Evolutionary conservation across 2,329 filamentous ascomycete species (phyloP), one percentile per base, ranked within the genome.

Genomic region (Ophiostoma perfectum): DNA sequence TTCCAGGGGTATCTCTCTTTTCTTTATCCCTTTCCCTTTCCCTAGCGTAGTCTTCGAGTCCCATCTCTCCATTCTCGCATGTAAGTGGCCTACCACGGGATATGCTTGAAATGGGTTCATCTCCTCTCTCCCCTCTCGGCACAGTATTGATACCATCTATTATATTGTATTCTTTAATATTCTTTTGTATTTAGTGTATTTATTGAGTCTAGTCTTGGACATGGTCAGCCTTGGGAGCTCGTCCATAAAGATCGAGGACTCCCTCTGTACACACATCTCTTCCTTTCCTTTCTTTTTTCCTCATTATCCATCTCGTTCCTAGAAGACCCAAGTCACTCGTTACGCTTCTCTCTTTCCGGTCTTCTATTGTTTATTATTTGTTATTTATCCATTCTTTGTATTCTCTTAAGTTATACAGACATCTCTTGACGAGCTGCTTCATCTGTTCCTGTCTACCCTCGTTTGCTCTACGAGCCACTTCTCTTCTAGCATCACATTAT

Each of bases 21-120:
- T 14, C 14, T 55, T 55, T 52, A 16, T 5, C 47, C 49, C 49
- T 11, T 55, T 36, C 27, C 8, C 18, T 27, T 55, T 12, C 27
- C 49, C 49, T 55, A 55, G 49, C 49, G 16, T 52, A 7, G 16
- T 55, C 6, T 55, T 27, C 8, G n/a, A 55, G n/a, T 18, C n/a
- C 49, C 49, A 55, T 55, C 12, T 36, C 49, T 55, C 49, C 49
- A 55, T 55, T 27, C 49, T 55, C 49, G n/a, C n/a, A 27, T 55
- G 49, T 55, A 55, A 36, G 49, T 36, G 49, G 49, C 49, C 45
- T 18, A 27, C 4, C 49, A 27, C 49, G 49, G 18, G n/a, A 55
- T 11, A 55, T 55, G 49, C 18, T 55, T 16, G 18, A 55, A 18
- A 55, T 55, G n/a, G 49, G 49, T 55, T 55, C 49, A 55, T 55